Conservation (phyloP, 2,329 filamentous ascomycete genomes). For the Cladosporium sp. region DNA sequence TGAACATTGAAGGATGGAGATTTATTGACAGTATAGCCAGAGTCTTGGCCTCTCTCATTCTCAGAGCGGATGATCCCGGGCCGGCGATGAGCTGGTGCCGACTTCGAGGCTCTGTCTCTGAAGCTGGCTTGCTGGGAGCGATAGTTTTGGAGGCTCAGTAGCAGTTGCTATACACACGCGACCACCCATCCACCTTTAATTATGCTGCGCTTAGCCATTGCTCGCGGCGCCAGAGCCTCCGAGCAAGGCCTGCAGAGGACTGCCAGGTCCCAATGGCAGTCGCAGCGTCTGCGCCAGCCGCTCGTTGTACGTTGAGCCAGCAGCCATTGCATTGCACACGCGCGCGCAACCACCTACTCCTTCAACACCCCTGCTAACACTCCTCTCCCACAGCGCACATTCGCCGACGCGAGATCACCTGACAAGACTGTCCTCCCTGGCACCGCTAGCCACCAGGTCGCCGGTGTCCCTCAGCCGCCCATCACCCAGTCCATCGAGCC, state of each 20-base stretch:
- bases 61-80: constrained; percentile 6
- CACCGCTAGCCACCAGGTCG: constrained; percentile 32
- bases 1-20: too few relatives aligned
- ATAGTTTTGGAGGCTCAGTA: constrained; percentile 2
- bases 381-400: constrained; percentile 31
- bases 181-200: constrained; percentile 4
- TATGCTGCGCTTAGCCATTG: constrained; percentile 29
- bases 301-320: constrained; percentile 23
- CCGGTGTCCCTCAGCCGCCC: constrained; percentile 37
- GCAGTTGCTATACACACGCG: constrained; percentile 7
- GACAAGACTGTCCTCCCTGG: constrained; percentile 41
- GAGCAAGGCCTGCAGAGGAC: constrained; percentile 24
- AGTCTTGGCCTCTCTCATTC: neutral
- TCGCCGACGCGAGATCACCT: constrained; percentile 34
- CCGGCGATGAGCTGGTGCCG: neutral
- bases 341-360: constrained; percentile 13
- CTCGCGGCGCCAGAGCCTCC: constrained; percentile 26
- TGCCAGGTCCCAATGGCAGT: constrained; percentile 29
- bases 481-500: constrained; percentile 26
- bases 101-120: constrained; percentile 6
- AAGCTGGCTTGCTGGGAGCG: neutral
- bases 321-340: constrained; percentile 19
- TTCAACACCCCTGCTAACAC: neutral
- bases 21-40: too few relatives aligned
- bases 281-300: constrained; percentile 25